Conservation (phyloP, 371 early-diverging fungal species). For the Mucor indicus region DNA sequence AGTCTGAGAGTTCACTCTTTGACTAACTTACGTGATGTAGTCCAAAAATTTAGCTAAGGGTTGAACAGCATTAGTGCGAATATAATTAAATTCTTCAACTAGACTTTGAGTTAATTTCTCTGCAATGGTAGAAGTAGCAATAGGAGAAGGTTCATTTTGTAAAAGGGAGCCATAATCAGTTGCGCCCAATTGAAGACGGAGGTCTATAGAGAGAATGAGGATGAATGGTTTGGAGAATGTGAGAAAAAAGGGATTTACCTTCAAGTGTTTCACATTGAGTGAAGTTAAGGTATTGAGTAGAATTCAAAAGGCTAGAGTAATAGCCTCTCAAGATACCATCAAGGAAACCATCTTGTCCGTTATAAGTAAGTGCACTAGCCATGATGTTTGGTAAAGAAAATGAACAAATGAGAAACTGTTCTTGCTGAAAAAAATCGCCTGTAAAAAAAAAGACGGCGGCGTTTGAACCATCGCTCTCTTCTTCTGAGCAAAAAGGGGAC, state of each 20-base stretch:
- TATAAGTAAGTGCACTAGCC: conserved; percentile 79
- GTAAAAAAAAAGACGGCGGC: no score
- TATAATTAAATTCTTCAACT: conserved; percentile 90
- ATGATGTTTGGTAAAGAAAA: no score
- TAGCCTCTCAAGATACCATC: conserved; percentile 96
- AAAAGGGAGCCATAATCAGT: conserved; percentile 95
- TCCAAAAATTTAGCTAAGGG: conserved; percentile 90
- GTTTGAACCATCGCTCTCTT: no score
- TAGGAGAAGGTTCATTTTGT: conserved; percentile 94
- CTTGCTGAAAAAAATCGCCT: no score
- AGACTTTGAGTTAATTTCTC: conserved; percentile 87
- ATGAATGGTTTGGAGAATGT: background rate
- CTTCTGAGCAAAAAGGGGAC: no score
- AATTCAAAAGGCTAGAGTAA: conserved; percentile 81
- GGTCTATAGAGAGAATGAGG: conserved; percentile 19
- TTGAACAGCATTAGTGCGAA: conserved; percentile 81
- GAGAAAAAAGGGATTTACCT: conserved; percentile 47
- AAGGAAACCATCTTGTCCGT: conserved; percentile 89
- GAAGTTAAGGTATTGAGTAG: conserved; percentile 86
- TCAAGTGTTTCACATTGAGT: conserved; percentile 98
- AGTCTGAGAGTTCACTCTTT: background rate
- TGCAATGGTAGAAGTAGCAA: conserved; percentile 90
- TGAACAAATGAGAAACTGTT: no score
- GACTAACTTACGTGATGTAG: conserved; percentile 83
- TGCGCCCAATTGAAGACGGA: conserved; percentile 83